Percentiles rank a stretch among this genome's conserved stretches.
Conservation (phyloP, 805 yeast species). For the Candida patagonica region DNA sequence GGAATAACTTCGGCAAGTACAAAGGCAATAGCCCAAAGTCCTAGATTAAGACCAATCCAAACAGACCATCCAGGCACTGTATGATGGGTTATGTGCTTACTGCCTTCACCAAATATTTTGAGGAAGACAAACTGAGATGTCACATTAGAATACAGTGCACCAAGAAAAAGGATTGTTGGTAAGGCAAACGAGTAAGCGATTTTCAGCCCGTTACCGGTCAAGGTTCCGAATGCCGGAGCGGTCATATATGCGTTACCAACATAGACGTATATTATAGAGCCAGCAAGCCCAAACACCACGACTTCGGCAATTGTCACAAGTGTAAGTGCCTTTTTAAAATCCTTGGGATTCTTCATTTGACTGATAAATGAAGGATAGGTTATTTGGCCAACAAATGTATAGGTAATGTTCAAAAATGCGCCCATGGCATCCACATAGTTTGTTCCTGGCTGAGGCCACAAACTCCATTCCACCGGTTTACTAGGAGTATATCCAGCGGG, state of each 20-base stretch:
- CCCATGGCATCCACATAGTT: conserved; percentile 45
- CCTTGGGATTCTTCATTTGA: conserved; percentile 49
- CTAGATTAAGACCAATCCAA: conserved; percentile 38
- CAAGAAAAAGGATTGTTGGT: conserved; percentile 49
- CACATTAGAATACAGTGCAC: conserved; percentile 46
- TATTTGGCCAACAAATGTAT: conserved; percentile 57
- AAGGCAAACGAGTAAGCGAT: conserved; percentile 52
- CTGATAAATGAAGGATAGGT: conserved; percentile 54
- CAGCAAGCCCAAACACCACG: conserved; percentile 42
- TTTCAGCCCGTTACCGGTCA: conserved; percentile 38
- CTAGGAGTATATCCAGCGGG: conserved; percentile 34
- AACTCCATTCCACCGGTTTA: conserved; percentile 34
- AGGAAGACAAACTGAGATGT: conserved; percentile 44
- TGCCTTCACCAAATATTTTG: conserved; percentile 33
- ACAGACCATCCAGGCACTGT: conserved; percentile 44
- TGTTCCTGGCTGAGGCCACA: conserved; percentile 47
- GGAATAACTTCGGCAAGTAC: conserved; percentile 57
- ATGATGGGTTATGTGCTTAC: conserved; percentile 39
- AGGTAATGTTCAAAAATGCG: conserved; percentile 50
- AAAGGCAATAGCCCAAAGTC: conserved; percentile 45
- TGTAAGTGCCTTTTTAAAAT: conserved; percentile 47
- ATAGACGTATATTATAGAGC: conserved; percentile 49
- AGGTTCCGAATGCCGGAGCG: conserved; percentile 53
- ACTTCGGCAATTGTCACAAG: conserved; percentile 44
- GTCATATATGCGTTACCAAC: conserved; percentile 45